A percentile compares a stretch with the other conserved stretches of the same genome.
These are phyloP conservation scores for Glycyrrhiza uralensis DNA, from an alignment of 306 rosid species.

Conservation along the genomic window DNA sequence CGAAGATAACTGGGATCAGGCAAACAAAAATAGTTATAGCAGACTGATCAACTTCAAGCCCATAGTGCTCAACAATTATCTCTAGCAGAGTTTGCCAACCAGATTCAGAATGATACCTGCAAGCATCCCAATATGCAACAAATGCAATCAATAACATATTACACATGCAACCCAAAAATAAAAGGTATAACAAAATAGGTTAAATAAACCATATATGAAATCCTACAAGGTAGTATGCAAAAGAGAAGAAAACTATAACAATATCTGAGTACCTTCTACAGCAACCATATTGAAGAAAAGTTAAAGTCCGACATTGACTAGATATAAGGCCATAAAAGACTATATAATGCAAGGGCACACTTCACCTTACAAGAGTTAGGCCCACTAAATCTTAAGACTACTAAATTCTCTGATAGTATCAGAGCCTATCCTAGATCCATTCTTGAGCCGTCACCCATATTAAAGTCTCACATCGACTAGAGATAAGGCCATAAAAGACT, in stretches of 20 bases:
- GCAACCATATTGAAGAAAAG: too few species aligned
- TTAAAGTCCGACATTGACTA: too few species aligned
- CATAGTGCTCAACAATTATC: conserved; percentile 83
- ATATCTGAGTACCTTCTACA: background rate
- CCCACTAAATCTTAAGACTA: too few species aligned
- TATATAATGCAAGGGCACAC: too few species aligned
- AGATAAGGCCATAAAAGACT: too few species aligned
- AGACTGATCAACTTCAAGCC: conserved; percentile 73
- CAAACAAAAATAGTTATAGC: conserved; percentile 74
- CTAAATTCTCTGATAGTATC: too few species aligned
- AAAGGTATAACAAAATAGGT: background rate
- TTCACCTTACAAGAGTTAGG: too few species aligned
- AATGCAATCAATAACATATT: conserved; percentile 18
- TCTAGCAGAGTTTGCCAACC: conserved; percentile 94
- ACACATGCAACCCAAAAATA: background rate
- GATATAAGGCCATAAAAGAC: too few species aligned
- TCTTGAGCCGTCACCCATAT: too few species aligned
- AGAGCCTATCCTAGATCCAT: too few species aligned
- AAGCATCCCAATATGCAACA: conserved; percentile 22
- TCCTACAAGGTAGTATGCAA: background rate
- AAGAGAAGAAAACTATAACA: background rate
- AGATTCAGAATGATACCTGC: conserved; percentile 98
- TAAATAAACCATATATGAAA: background rate
- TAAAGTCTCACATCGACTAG: too few species aligned
- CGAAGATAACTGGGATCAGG: conserved; percentile 76